Evolutionary conservation across 306 rosid species (phyloP).

Genomic region (Malus sylvestris): DNA sequence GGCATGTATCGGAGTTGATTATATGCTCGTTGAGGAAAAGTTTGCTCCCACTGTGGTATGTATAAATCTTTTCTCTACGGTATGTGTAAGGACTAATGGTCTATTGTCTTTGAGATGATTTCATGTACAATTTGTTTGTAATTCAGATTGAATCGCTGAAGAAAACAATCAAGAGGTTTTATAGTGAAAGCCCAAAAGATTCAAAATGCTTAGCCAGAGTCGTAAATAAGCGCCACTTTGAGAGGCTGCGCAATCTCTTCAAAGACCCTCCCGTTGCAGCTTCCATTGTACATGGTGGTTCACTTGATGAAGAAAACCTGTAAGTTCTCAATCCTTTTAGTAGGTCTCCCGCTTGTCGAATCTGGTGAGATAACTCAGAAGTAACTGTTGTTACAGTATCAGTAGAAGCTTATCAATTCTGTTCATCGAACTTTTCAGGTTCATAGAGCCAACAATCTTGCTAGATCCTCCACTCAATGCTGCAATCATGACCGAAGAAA

Average conservation of each 20-base stretch:
- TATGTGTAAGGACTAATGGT: not conserved
- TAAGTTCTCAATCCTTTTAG: conserved; percentile 21
- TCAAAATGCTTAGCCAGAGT: conserved; percentile 48
- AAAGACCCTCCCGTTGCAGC: conserved; percentile 58
- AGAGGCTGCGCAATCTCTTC: conserved; percentile 56
- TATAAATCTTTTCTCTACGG: not conserved
- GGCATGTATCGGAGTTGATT: conserved; percentile 78
- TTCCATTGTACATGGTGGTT: conserved; percentile 75
- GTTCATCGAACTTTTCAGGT: conserved; percentile 37
- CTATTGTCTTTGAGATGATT: not conserved
- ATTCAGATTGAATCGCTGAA: conserved; percentile 56
- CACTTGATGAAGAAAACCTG: conserved; percentile 57
- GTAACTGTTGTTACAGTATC: not conserved
- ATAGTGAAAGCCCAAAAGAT: conserved; percentile 47
- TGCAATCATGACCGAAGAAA: conserved; percentile 73
- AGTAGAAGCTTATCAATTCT: not conserved
- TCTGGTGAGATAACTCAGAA: not conserved
- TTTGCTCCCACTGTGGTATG: conserved; percentile 48
- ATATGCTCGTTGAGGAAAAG: conserved; percentile 70
- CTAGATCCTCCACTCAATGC: conserved; percentile 77
- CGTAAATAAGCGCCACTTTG: conserved; percentile 52
- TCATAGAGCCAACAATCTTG: conserved; percentile 80
- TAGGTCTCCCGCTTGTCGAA: not conserved
- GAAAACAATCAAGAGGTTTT: conserved; percentile 46
- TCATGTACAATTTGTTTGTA: not conserved